Conservation (phyloP, 768 basidiomycete genomes). For the Pisolithus marmoratus region DNA sequence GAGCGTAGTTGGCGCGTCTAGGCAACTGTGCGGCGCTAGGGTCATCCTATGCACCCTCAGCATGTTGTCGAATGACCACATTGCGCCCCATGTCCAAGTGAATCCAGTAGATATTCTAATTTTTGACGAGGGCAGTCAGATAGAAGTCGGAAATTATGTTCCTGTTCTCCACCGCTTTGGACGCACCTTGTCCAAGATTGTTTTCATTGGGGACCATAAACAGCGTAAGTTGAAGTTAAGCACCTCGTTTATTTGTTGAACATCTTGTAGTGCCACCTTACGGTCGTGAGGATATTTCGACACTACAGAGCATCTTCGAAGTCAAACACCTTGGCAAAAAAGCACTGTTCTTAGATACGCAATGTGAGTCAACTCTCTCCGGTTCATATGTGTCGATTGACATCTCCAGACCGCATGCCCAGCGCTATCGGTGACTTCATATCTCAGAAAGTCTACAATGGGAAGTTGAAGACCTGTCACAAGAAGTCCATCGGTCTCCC, state of each 20-base stretch:
- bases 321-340: slow-evolving; percentile 46
- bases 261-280: slow-evolving; percentile 59
- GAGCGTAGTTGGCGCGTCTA: slow-evolving; percentile 11
- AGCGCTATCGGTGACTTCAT: neutral
- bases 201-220: slow-evolving; percentile 37
- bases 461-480: neutral
- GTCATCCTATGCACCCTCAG: slow-evolving; percentile 46
- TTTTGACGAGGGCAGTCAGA: slow-evolving; percentile 45
- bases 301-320: slow-evolving; percentile 73
- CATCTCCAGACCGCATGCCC: neutral
- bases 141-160: slow-evolving; percentile 36
- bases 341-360: slow-evolving; percentile 56
- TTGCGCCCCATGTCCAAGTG: slow-evolving; percentile 13
- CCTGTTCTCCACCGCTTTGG: slow-evolving; percentile 27
- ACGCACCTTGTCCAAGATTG: slow-evolving; percentile 26
- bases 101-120: slow-evolving; percentile 35
- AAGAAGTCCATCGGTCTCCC: neutral
- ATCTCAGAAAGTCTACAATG: neutral
- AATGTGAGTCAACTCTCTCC: slow-evolving; percentile 42
- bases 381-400: neutral
- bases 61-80: slow-evolving; percentile 34
- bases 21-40: slow-evolving; percentile 23
- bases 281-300: slow-evolving; percentile 62
- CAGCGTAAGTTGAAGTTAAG: slow-evolving; percentile 23
- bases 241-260: neutral